Evolutionary conservation across 2,329 filamentous ascomycete genomes (phyloP).

Genomic region (Arthroderma sp.): DNA sequence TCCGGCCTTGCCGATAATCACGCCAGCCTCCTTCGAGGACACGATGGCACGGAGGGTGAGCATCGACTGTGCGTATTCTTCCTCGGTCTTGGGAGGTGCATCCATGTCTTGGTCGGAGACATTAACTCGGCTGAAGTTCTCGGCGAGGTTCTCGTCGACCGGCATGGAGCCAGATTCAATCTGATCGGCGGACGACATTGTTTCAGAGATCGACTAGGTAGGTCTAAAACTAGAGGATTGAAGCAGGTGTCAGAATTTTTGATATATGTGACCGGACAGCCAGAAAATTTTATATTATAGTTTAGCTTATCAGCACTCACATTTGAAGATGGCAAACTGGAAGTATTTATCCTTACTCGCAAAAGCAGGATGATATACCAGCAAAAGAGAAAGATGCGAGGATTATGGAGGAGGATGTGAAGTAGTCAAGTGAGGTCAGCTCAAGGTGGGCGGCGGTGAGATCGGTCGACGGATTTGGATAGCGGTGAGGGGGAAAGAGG

Average conservation of each 20-base stretch:
- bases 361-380: too few relatives aligned
- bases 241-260: not conserved
- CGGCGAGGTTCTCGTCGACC: slow-evolving; percentile 49
- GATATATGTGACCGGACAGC: not conserved
- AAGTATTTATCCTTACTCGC: slow-evolving; percentile 1
- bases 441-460: slow-evolving; percentile 11
- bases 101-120: slow-evolving; percentile 61
- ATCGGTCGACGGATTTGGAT: slow-evolving; percentile 13
- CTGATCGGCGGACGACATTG: slow-evolving; percentile 49
- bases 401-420: not conserved
- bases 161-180: slow-evolving; percentile 36
- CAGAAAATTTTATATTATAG: not conserved
- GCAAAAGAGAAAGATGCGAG: not conserved
- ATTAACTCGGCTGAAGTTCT: slow-evolving; percentile 53
- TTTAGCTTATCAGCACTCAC: not conserved
- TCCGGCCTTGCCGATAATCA: slow-evolving; percentile 97
- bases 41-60: slow-evolving; percentile 94
- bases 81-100: slow-evolving; percentile 76
- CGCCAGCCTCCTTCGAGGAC: slow-evolving; percentile 95
- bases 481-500: slow-evolving; percentile 20
- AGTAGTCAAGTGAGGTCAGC: not conserved
- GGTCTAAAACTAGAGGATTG: not conserved
- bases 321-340: slow-evolving; percentile 4
- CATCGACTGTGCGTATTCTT: slow-evolving; percentile 87
- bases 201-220: slow-evolving; percentile 3